These are phyloP conservation scores for Sorghum bicolor DNA, from an alignment of 176 grass and related monocot genomes.

Conservation along the genomic window Sorghum_bicolor_NCBIv3 NC_012872.2:70638001-70638500, in stretches of 20 bases:
- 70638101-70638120: conserved; percentile 75
- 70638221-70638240: conserved; percentile 75
- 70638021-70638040: conserved; percentile 18
- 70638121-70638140: conserved; percentile 86
- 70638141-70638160: conserved; percentile 86
- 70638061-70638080: conserved; percentile 65
- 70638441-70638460: conserved; percentile 12
- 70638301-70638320: conserved; percentile 76
- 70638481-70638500: conserved; percentile 35
- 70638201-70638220: conserved; percentile 58
- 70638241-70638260: conserved; percentile 72
- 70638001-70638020: not conserved
- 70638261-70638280: conserved; percentile 55
- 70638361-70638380: conserved; percentile 28
- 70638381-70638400: conserved; percentile 12
- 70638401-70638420: conserved; percentile 32
- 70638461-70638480: conserved; percentile 6
- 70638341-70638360: conserved; percentile 28
- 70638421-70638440: not conserved
- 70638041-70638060: conserved; percentile 47
- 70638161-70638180: conserved; percentile 89
- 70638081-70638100: conserved; percentile 56
- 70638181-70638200: conserved; percentile 74
- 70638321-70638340: conserved; percentile 44
- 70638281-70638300: conserved; percentile 80